phyloP scores from a whole-genome alignment of 2,329 filamentous ascomycete genomes.

The Phialophora chinensis region DNA sequence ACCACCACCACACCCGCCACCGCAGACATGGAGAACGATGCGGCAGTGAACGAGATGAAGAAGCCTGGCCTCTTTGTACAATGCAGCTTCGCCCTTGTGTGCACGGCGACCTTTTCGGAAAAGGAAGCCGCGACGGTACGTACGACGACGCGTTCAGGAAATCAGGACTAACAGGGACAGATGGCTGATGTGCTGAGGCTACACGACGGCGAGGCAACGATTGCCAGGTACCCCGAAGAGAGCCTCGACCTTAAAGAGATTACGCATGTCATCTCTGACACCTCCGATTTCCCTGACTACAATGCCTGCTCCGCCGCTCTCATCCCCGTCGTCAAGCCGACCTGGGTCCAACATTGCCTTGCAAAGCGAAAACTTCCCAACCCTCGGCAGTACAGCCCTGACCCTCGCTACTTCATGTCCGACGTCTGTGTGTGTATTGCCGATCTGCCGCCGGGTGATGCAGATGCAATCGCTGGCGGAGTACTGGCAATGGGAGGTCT shows the following conservation, averaged over 20 bases:
- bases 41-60: slow-evolving; percentile 8
- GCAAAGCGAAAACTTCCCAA: slow-evolving; percentile 73
- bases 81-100: slow-evolving; percentile 54
- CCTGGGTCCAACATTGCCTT: slow-evolving; percentile 78
- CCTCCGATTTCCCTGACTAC: slow-evolving; percentile 91
- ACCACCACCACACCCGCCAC: slow-evolving; percentile 4
- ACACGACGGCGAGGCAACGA: slow-evolving; percentile 56
- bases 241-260: slow-evolving; percentile 42
- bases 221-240: slow-evolving; percentile 47
- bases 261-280: slow-evolving; percentile 73
- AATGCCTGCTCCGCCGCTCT: slow-evolving; percentile 73
- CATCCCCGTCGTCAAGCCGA: slow-evolving; percentile 80
- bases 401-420: slow-evolving; percentile 87
- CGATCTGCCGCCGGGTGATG: slow-evolving; percentile 82
- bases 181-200: slow-evolving; percentile 54
- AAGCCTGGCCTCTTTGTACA: slow-evolving; percentile 49
- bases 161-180: slow-evolving; percentile 43
- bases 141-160: slow-evolving; percentile 9
- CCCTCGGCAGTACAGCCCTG: slow-evolving; percentile 84
- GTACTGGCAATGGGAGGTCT: slow-evolving; percentile 88
- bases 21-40: slow-evolving; percentile 25
- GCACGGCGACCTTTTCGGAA: slow-evolving; percentile 48
- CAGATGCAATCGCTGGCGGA: slow-evolving; percentile 89
- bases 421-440: slow-evolving; percentile 82
- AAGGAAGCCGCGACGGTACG: slow-evolving; percentile 51